Evolutionary conservation across 2,329 filamentous ascomycete species (phyloP).

Genomic region (Esteya vermicola): DNA sequence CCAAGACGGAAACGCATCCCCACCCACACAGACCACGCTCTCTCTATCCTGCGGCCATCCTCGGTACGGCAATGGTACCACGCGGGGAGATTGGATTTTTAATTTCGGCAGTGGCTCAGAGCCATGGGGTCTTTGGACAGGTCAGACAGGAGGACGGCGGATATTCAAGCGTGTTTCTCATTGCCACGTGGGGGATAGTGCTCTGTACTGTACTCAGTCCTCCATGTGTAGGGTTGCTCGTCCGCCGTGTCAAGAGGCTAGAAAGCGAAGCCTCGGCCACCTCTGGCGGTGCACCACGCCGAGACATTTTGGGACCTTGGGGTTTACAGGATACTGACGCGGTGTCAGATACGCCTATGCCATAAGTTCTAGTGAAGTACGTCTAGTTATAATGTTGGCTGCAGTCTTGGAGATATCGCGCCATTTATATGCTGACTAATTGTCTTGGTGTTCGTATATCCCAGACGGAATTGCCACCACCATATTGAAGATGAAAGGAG

Average conservation of each 20-base stretch:
- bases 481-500: too few relatives aligned
- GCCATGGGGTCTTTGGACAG: slow-evolving; percentile 25
- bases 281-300: not conserved
- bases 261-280: not conserved
- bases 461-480: too few relatives aligned
- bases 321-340: too few relatives aligned
- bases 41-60: slow-evolving; percentile 50
- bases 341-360: too few relatives aligned
- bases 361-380: too few relatives aligned
- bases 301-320: slow-evolving; percentile 1
- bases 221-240: slow-evolving; percentile 30
- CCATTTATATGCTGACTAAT: too few relatives aligned
- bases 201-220: slow-evolving; percentile 40
- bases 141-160: not conserved
- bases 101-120: slow-evolving; percentile 54
- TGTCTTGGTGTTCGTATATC: too few relatives aligned
- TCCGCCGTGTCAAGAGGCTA: slow-evolving; percentile 25
- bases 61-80: slow-evolving; percentile 56
- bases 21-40: slow-evolving; percentile 35
- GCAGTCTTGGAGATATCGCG: too few relatives aligned
- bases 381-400: too few relatives aligned
- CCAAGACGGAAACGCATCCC: slow-evolving; percentile 7
- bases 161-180: slow-evolving; percentile 30
- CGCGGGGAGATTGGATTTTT: slow-evolving; percentile 71
- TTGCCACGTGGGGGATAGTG: slow-evolving; percentile 41